These are phyloP conservation scores for Hypoxylon lienhwacheense DNA, from an alignment of 495 filamentous ascomycete genomes.

Conservation along the genomic window DNA sequence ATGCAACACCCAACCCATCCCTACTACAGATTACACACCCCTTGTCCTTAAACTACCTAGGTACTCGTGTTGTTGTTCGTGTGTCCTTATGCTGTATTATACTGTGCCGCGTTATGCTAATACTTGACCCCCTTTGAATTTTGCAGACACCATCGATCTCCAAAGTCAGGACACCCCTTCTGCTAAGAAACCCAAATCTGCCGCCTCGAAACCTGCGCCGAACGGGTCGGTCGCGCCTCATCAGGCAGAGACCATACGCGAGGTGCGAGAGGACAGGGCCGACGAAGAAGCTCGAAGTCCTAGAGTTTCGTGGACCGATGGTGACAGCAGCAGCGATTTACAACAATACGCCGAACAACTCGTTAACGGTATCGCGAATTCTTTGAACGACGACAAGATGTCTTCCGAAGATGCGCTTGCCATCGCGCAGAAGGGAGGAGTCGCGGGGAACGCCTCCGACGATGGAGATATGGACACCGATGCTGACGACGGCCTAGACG, in stretches of 20 bases:
- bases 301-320: conserved; percentile 53
- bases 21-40: too few species aligned
- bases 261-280: conserved; percentile 72
- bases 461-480: conserved; percentile 70
- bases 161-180: conserved; percentile 82
- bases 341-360: conserved; percentile 55
- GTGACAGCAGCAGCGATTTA: conserved; percentile 50
- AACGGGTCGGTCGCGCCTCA: conserved; percentile 71
- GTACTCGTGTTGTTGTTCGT: too few species aligned
- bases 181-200: conserved; percentile 68
- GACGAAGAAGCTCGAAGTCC: conserved; percentile 63
- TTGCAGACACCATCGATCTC: conserved; percentile 90
- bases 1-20: conserved; percentile 29
- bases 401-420: conserved; percentile 57
- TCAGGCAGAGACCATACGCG: conserved; percentile 79
- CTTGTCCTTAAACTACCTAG: conserved; percentile 23
- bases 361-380: conserved; percentile 49
- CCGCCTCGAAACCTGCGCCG: conserved; percentile 37
- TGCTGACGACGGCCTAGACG: conserved; percentile 72
- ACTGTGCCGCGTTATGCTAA: conserved; percentile 29
- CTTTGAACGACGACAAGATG: conserved; percentile 52
- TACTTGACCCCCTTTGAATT: conserved; percentile 25
- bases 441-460: conserved; percentile 59
- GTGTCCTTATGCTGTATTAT: conserved; percentile 11
- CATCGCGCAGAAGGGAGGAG: conserved; percentile 57